phyloP scores from a whole-genome alignment of 805 yeast species.

The Ogataea zsoltii region DNA sequence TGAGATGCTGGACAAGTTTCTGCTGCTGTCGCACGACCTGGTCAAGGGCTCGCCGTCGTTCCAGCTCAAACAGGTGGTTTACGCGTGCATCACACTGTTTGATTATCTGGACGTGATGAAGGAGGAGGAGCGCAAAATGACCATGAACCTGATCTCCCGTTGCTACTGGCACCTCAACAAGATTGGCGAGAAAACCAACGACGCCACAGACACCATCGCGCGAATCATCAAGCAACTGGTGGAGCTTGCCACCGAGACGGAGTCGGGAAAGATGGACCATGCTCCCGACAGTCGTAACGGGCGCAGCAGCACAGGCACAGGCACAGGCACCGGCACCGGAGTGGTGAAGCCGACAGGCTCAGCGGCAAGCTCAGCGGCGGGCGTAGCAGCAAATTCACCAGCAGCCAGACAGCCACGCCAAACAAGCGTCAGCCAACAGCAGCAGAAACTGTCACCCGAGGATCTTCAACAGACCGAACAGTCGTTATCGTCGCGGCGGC shows the following conservation, averaged over 20 bases:
- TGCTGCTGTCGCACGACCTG: conserved; percentile 44
- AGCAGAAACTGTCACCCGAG: conserved; percentile 21
- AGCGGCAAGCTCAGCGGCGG: no score
- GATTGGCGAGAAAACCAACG: conserved; percentile 56
- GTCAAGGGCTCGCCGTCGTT: conserved; percentile 58
- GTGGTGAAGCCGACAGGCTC: no score
- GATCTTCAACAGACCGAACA: conserved; percentile 15
- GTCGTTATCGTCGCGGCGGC: background rate
- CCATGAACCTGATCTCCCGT: conserved; percentile 49
- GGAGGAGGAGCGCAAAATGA: conserved; percentile 39
- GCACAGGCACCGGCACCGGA: no score
- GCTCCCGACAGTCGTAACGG: background rate
- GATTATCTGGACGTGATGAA: conserved; percentile 45
- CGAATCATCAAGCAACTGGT: conserved; percentile 52
- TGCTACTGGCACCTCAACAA: conserved; percentile 61
- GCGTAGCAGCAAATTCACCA: no score
- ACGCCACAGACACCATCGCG: conserved; percentile 62
- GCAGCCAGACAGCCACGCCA: conserved; percentile 2
- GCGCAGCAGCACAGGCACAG: background rate
- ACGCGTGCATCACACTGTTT: conserved; percentile 53
- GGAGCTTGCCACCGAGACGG: conserved; percentile 40
- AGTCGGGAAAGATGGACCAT: conserved; percentile 5
- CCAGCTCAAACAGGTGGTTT: conserved; percentile 52
- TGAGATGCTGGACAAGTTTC: conserved; percentile 44
- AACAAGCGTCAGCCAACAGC: conserved; percentile 25